Evolutionary conservation across 768 basidiomycete species (phyloP), one percentile per base, ranked within the genome.

Genomic region (Kwoniella pini): DNA sequence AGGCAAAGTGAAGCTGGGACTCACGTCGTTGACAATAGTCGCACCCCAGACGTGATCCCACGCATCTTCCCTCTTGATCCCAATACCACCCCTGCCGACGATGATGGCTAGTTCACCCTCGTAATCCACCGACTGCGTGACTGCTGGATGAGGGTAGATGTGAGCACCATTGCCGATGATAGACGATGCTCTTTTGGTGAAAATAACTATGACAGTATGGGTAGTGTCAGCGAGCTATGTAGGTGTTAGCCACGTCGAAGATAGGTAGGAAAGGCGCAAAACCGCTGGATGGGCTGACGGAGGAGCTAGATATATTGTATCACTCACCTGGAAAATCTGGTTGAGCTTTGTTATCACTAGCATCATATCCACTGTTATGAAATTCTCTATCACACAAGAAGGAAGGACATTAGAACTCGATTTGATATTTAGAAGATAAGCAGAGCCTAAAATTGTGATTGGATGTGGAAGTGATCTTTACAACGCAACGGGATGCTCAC

Each of bases 101-200:
- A 74, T 74, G 43, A 76, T 62, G 1, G 66, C 74, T 24, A 76
- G 55, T 57, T 76, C 74, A 11, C 74, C 74, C 36, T 76, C 74
- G 62, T 76, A 76, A 52, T 76, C 74, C n/a, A 74, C 51, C 17
- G 62, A 64, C 22, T 61, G 26, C 12, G 74, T 74, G 12, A 70
- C 64, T 28, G 45, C 51, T 17, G 70, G 68, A 61, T 75, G 74
- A 27, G 68, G 64, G 50, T 70, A 69, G 39, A 77, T 73, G 6
- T 40, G 53, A 30, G 57, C 43, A 12, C 60, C 63, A 31, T 57
- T 42, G 4, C 60, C 65, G 31, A 76, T 53, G 49, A 76, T 76
- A 3, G 74, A 76, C 3, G 72, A 62, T 5, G 66, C 68, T 36
- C 74, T 74, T 55, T 76, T 76, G 27, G 74, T 76, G 65, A 76